A percentile compares a stretch with the other conserved stretches of the same genome.
Evolutionary conservation across 2,329 filamentous ascomycete genomes (phyloP).

Genomic region (Keithomyces neogunnii): DNA sequence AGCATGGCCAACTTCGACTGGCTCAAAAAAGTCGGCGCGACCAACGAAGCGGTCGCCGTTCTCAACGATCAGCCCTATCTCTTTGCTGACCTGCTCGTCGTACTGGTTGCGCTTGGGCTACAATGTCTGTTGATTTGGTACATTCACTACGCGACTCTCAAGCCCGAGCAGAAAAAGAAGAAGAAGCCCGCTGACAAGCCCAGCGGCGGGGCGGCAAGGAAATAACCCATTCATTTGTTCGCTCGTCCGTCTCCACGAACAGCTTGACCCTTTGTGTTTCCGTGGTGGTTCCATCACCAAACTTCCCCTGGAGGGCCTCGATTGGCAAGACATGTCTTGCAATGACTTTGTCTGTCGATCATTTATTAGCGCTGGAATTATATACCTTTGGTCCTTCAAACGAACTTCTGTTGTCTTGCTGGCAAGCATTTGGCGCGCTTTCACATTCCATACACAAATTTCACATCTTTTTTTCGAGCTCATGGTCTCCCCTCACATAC

Average conservation of each 20-base stretch:
- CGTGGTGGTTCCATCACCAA: background rate
- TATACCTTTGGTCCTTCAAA: background rate
- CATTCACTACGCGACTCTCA: conserved; percentile 52
- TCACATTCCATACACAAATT: no score
- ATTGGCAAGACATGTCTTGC: background rate
- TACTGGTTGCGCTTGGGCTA: conserved; percentile 39
- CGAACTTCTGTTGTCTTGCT: background rate
- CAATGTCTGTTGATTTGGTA: conserved; percentile 44
- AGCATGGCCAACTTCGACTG: conserved; percentile 47
- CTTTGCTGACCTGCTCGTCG: conserved; percentile 48
- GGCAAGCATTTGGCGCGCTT: background rate
- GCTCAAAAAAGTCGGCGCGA: conserved; percentile 48
- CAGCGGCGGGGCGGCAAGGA: background rate
- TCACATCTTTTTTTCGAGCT: no score
- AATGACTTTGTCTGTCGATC: background rate
- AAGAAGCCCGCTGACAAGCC: conserved; percentile 11
- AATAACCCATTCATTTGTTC: background rate
- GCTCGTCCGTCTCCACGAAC: no score
- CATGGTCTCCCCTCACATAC: no score
- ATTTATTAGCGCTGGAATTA: background rate
- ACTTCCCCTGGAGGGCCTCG: background rate
- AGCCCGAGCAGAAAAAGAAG: conserved; percentile 48
- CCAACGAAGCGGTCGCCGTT: conserved; percentile 46
- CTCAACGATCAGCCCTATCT: conserved; percentile 54
- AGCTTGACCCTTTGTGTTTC: no score